Percentiles rank a stretch among this genome's conserved stretches.
Conservation (phyloP, 73 alveolate genomes). For the Uronychia binucleata region DNA sequence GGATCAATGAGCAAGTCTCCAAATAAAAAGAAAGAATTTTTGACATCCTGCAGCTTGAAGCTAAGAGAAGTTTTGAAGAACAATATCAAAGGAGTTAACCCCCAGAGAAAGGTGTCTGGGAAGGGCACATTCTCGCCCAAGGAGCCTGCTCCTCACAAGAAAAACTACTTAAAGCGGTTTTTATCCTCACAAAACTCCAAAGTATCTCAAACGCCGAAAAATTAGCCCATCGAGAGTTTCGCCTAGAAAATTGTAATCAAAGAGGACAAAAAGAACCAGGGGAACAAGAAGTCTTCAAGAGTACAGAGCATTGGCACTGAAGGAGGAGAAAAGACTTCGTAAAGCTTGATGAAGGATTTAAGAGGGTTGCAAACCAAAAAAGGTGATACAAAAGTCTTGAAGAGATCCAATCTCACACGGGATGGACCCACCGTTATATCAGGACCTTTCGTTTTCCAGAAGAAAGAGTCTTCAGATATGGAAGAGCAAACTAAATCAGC, state of each 20-base stretch:
- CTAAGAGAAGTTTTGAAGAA: too few species aligned
- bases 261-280: too few species aligned
- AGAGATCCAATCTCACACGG: not conserved
- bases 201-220: not conserved
- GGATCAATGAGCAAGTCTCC: not conserved
- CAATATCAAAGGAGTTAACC: too few species aligned
- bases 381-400: too few species aligned
- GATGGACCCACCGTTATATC: not conserved
- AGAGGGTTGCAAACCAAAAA: too few species aligned
- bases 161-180: not conserved
- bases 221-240: too few species aligned
- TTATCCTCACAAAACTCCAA: not conserved
- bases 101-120: not conserved
- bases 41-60: too few species aligned
- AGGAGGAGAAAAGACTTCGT: too few species aligned
- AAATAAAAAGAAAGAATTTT: not conserved
- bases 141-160: not conserved
- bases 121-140: not conserved
- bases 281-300: too few species aligned
- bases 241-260: too few species aligned
- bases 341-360: too few species aligned
- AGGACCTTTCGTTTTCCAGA: not conserved
- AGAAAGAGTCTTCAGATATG: not conserved
- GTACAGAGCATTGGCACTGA: too few species aligned
- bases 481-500: not conserved